phyloP scores from a whole-genome alignment of 2,329 filamentous ascomycete species.

The Plectosphaerella sp. region DNA sequence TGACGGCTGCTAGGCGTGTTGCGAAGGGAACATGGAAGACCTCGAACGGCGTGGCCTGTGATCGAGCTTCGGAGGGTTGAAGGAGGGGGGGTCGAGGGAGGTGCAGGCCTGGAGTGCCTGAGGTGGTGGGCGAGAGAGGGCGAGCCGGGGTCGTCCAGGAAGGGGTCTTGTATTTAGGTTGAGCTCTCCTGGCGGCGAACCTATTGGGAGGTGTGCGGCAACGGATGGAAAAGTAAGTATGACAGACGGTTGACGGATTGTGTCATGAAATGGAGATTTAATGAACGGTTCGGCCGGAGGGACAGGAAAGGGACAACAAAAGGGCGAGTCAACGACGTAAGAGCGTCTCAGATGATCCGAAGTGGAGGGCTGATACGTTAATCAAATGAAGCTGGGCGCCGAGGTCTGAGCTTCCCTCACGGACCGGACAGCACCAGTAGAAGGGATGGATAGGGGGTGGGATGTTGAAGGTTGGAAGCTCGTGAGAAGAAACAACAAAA shows the following conservation, averaged over 20 bases:
- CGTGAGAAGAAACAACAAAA: neutral
- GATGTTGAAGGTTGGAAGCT: neutral
- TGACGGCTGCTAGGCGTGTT: neutral
- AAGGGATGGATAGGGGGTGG: neutral
- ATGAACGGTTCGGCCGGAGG: too few relatives aligned
- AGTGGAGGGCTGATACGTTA: neutral
- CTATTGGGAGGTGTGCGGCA: too few relatives aligned
- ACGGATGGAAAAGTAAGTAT: too few relatives aligned
- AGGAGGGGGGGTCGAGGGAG: too few relatives aligned
- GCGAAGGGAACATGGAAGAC: neutral
- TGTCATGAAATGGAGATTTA: too few relatives aligned
- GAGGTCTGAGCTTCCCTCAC: neutral
- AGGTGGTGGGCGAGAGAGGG: too few relatives aligned
- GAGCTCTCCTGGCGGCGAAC: too few relatives aligned
- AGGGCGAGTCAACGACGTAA: neutral
- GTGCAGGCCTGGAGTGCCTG: too few relatives aligned
- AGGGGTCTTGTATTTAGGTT: too few relatives aligned
- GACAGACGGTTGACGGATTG: too few relatives aligned
- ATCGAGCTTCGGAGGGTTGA: too few relatives aligned
- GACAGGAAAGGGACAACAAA: neutral
- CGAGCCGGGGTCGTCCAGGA: too few relatives aligned
- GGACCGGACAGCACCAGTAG: neutral
- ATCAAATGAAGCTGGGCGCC: neutral
- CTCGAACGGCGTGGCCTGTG: neutral
- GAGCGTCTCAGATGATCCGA: neutral